Percentiles rank a stretch among this genome's conserved stretches.
phyloP scores from a whole-genome alignment of 2,329 filamentous ascomycete species.

The Teratosphaeria viscida region DNA sequence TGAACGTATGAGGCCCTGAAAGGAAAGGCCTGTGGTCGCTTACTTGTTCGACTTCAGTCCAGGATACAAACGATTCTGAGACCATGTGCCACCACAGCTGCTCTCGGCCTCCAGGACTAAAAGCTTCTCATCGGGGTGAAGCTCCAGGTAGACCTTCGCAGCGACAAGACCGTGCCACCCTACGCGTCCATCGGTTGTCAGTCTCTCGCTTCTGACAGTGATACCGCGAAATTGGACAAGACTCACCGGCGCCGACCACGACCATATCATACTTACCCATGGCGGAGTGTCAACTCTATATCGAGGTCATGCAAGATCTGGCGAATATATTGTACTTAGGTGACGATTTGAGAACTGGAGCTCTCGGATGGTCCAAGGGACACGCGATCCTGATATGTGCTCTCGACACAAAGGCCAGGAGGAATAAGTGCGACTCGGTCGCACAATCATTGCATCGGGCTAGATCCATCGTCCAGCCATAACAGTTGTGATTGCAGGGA shows the following conservation, averaged over 20 bases:
- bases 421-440: neutral
- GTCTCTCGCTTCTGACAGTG: neutral
- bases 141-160: neutral
- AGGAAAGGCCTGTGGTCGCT: neutral
- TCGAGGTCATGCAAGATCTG: neutral
- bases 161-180: neutral
- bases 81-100: slow-evolving; percentile 56
- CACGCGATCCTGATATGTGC: neutral
- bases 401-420: neutral
- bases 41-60: slow-evolving; percentile 61
- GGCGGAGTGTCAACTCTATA: neutral
- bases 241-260: neutral
- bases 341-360: neutral
- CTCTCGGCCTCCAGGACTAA: neutral
- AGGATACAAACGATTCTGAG: slow-evolving; percentile 54
- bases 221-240: neutral
- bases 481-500: neutral
- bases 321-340: neutral
- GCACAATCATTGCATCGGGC: neutral
- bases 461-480: neutral
- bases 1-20: neutral
- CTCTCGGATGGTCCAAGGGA: neutral
- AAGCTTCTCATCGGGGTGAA: neutral
- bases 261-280: neutral
- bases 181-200: neutral